Base-by-base conservation (phyloP, 768 basidiomycete genomes). In the Amanita brunnescens region DNA sequence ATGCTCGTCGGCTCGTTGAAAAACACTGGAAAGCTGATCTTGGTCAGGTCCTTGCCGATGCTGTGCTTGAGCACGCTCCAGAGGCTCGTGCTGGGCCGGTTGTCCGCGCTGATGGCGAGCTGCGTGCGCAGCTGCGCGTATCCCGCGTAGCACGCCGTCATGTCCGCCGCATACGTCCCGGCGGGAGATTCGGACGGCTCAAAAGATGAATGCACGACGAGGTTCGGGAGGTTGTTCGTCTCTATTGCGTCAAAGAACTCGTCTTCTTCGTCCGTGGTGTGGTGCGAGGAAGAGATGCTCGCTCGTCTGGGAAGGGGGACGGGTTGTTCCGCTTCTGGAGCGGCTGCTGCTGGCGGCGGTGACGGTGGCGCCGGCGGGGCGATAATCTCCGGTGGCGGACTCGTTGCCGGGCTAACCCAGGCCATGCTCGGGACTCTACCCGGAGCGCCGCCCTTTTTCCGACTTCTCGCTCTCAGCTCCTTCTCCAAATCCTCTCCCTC, bases 171-270 rank as follows among this genome's bases (percentile, higher is more conserved):
- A n/a, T n/a, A n/a, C n/a, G n/a, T n/a, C n/a, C n/a, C n/a, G n/a
- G n/a, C n/a, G n/a, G n/a, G n/a, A n/a, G n/a, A n/a, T 71, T 45
- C 66, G 42, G 33, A 58, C 52, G 73, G 74, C 20, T 75, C 68
- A n/a, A 91, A 73, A 10, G 77, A 73, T 23, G 83, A 75, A 44
- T 80, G 77, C 14, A 94, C 75, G 23, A 86, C 67, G 13, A 94
- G 72, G 59, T 86, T 89, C 4, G 89, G 87, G 0, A 94, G 68
- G 37, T 74, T 81, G 42, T 86, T 85, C 13, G 81, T 67, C 62
- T 97, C 94, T 60, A 97, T 93, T 26, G 95, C 94, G 64, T 97
- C 95, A 62, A 95, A 97, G 67, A 97, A 97, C 66, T 98, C 93
- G 67, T 97, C 95, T 61, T 93, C 87, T 38, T 90, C 87, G 59